phyloP scores from a whole-genome alignment of 1,284 basidiomycete species.

The Ceratobasidium sp. region DNA sequence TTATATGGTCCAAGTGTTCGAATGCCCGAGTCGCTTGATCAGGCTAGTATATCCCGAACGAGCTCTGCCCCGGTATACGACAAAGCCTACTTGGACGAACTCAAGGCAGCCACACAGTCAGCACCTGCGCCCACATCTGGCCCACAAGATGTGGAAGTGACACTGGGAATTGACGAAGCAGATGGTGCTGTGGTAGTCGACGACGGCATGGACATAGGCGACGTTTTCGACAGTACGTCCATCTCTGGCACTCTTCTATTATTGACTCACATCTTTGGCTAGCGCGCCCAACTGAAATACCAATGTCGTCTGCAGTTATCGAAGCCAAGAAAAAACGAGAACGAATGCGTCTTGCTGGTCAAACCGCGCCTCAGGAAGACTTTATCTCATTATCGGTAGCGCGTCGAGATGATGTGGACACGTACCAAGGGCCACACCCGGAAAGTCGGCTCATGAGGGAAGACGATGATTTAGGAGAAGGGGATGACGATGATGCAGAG shows the following conservation, averaged over 20 bases:
- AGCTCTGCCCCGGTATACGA: constrained; percentile 70
- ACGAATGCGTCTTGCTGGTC: constrained; percentile 57
- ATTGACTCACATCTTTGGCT: constrained; percentile 26
- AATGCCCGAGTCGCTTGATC: constrained; percentile 57
- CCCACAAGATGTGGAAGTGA: constrained; percentile 51
- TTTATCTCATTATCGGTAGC: constrained; percentile 84
- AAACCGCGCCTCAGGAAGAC: constrained; percentile 61
- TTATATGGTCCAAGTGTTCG: constrained; percentile 19
- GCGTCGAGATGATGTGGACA: constrained; percentile 56
- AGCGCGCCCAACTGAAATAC: constrained; percentile 38
- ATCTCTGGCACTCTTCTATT: background rate
- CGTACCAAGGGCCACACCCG: constrained; percentile 76
- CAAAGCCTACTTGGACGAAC: constrained; percentile 76
- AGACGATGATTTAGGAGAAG: constrained; percentile 92
- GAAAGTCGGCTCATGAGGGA: constrained; percentile 87
- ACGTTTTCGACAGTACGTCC: constrained; percentile 29
- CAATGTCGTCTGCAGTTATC: constrained; percentile 59
- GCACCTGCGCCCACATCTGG: constrained; percentile 56
- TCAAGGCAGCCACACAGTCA: constrained; percentile 81
- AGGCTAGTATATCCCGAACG: constrained; percentile 58
- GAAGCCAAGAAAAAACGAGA: constrained; percentile 83
- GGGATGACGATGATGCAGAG: constrained; percentile 90
- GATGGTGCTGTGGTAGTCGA: constrained; percentile 63
- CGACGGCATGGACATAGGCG: constrained; percentile 50
- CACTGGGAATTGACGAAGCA: constrained; percentile 50